phyloP scores from a whole-genome alignment of 495 filamentous ascomycete species.

The Saxophila tyrrhenica region DNA sequence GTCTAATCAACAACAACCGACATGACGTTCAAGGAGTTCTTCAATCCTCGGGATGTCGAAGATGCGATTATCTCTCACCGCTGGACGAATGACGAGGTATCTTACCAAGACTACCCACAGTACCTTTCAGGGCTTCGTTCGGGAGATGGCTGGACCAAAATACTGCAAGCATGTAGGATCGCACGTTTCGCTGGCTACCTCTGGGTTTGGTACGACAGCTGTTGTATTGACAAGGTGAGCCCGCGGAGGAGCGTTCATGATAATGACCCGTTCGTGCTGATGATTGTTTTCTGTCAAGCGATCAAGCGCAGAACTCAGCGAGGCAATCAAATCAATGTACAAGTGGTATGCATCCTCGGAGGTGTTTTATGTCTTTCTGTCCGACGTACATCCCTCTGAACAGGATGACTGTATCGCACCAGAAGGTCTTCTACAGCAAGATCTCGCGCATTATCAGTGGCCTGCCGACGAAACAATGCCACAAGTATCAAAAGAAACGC shows the following conservation, averaged over 20 bases:
- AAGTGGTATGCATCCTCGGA: conserved; percentile 3
- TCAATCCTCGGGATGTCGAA: not conserved
- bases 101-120: not conserved
- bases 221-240: conserved; percentile 20
- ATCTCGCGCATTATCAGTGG: too few species aligned
- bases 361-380: conserved; percentile 2
- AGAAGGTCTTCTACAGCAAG: too few species aligned
- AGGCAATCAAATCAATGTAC: conserved; percentile 12
- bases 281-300: not conserved
- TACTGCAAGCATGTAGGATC: not conserved
- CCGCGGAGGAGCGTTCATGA: not conserved
- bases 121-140: not conserved
- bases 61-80: not conserved
- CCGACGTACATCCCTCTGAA: conserved; percentile 6
- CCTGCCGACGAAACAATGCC: too few species aligned
- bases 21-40: not conserved
- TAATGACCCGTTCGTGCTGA: not conserved
- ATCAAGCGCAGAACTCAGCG: conserved; percentile 4
- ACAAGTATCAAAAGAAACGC: too few species aligned
- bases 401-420: too few species aligned
- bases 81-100: not conserved
- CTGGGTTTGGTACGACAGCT: conserved; percentile 17
- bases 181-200: too few species aligned
- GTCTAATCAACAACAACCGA: not conserved
- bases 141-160: not conserved